phyloP scores from a whole-genome alignment of 495 filamentous ascomycete species.

The Hypoxylon cercidicola region DNA sequence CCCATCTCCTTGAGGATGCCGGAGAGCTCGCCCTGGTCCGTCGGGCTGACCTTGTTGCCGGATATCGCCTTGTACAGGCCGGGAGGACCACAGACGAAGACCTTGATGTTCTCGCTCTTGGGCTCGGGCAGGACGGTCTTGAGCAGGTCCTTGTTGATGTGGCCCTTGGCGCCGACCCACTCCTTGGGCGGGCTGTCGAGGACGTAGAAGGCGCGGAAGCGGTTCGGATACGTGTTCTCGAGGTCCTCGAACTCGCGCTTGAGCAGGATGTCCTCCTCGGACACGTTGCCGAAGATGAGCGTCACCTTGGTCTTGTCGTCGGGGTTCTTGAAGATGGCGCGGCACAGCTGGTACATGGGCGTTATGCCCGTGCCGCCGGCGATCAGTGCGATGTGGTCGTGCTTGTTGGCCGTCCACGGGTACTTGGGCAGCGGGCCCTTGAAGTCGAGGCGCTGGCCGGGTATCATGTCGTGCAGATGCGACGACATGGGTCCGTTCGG shows the following conservation, averaged over 20 bases:
- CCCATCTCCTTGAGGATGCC: constrained; percentile 90
- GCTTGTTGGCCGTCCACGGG: constrained; percentile 90
- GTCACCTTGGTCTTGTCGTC: constrained; percentile 97
- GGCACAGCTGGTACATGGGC: constrained; percentile 86
- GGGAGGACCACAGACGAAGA: constrained; percentile 91
- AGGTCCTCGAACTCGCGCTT: constrained; percentile 82
- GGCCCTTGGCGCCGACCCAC: constrained; percentile 80
- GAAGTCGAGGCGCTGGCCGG: constrained; percentile 82
- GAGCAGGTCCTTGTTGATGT: constrained; percentile 85
- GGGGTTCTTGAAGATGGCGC: constrained; percentile 93
- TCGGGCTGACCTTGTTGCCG: constrained; percentile 85
- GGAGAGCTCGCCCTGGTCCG: constrained; percentile 89
- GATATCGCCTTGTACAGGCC: constrained; percentile 93
- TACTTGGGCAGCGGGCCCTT: constrained; percentile 98
- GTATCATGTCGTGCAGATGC: constrained; percentile 83
- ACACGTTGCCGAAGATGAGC: constrained; percentile 88
- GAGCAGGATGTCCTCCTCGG: constrained; percentile 86
- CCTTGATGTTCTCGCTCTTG: constrained; percentile 87
- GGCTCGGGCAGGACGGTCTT: constrained; percentile 94
- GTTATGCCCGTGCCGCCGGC: constrained; percentile 97
- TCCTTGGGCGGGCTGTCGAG: constrained; percentile 86
- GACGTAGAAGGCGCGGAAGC: constrained; percentile 90
- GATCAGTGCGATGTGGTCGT: constrained; percentile 89
- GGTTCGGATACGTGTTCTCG: constrained; percentile 92
- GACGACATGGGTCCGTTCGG: constrained; percentile 89